phyloP scores from a whole-genome alignment of 768 basidiomycete genomes.

The Termitomyces sp. region DNA sequence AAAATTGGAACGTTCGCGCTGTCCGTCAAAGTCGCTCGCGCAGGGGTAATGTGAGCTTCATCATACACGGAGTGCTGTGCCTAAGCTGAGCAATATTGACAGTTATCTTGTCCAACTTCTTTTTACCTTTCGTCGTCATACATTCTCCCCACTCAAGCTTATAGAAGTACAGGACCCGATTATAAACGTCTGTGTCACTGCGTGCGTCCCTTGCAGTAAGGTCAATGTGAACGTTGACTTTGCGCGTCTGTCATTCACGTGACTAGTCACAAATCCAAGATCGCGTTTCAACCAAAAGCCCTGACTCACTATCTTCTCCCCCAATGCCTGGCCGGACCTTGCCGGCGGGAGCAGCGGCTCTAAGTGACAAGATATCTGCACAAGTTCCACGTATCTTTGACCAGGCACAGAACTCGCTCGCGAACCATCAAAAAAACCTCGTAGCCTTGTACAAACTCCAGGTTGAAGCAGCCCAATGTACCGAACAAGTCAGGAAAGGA shows the following conservation, averaged over 20 bases:
- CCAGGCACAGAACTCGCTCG: slow-evolving; percentile 65
- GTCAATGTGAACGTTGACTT: not conserved
- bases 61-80: too few relatives aligned
- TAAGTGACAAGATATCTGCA: slow-evolving; percentile 6
- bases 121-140: too few relatives aligned
- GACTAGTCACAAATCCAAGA: not conserved
- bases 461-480: slow-evolving; percentile 48
- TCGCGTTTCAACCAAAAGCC: not conserved
- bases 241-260: not conserved
- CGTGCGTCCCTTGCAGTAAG: too few relatives aligned
- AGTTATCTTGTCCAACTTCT: too few relatives aligned
- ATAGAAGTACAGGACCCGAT: too few relatives aligned
- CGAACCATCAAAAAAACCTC: slow-evolving; percentile 88
- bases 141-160: too few relatives aligned
- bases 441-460: slow-evolving; percentile 81
- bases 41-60: too few relatives aligned
- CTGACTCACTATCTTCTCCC: not conserved
- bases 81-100: too few relatives aligned
- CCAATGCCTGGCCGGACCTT: slow-evolving; percentile 16
- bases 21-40: too few relatives aligned
- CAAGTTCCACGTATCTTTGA: slow-evolving; percentile 64
- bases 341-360: slow-evolving; percentile 4
- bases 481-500: slow-evolving; percentile 43
- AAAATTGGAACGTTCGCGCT: too few relatives aligned
- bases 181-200: too few relatives aligned